Evolutionary conservation across 2,329 filamentous ascomycete species (phyloP).

Genomic region (Aspergillus persii): DNA sequence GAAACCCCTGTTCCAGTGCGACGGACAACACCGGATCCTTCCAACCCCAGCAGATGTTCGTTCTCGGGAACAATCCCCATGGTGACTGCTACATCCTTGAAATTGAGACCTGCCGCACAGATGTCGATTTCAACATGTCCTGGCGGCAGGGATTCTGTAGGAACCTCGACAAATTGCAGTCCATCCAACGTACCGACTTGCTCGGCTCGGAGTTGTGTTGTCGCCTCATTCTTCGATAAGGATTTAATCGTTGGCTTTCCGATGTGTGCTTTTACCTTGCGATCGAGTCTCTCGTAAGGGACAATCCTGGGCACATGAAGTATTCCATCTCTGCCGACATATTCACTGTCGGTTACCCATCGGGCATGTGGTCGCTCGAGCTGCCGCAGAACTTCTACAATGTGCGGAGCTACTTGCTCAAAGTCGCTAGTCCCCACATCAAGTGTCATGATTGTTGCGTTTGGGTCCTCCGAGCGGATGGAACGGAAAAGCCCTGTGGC

Average conservation of each 20-base stretch:
- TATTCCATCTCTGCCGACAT: slow-evolving; percentile 11
- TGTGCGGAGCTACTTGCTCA: not conserved
- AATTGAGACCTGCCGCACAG: slow-evolving; percentile 16
- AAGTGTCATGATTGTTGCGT: slow-evolving; percentile 3
- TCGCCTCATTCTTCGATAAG: not conserved
- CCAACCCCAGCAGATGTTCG: slow-evolving; percentile 42
- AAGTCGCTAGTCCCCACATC: slow-evolving; percentile 1
- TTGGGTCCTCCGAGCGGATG: slow-evolving; percentile 8
- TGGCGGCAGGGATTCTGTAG: slow-evolving; percentile 3
- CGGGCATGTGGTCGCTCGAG: not conserved
- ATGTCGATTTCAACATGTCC: slow-evolving; percentile 26
- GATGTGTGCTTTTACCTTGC: not conserved
- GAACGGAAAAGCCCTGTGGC: slow-evolving; percentile 6
- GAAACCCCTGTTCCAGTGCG: slow-evolving; percentile 27
- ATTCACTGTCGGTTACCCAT: slow-evolving; percentile 12
- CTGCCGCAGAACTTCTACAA: not conserved
- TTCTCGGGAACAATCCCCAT: slow-evolving; percentile 20
- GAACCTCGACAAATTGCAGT: slow-evolving; percentile 8
- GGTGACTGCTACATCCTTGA: slow-evolving; percentile 19
- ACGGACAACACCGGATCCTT: slow-evolving; percentile 41
- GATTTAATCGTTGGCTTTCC: not conserved
- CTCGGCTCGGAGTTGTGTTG: slow-evolving; percentile 3
- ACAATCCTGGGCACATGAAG: slow-evolving; percentile 10
- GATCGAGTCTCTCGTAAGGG: not conserved
- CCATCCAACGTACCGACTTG: slow-evolving; percentile 10